These are phyloP conservation scores for Paracoccidioides lutzii DNA, from an alignment of 2,329 filamentous ascomycete species.

Conservation along the genomic window DNA sequence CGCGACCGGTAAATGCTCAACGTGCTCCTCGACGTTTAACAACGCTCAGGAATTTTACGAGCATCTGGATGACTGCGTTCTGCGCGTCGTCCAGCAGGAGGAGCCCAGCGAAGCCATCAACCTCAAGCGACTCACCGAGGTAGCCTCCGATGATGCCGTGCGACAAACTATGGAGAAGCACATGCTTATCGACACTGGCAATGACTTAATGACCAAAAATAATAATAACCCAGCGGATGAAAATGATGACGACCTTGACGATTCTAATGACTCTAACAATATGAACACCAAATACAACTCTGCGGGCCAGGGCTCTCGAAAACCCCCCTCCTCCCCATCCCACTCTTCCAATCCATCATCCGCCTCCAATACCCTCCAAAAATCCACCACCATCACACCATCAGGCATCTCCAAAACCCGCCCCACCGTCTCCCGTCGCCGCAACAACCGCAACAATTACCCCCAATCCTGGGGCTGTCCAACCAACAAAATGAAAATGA, in stretches of 20 bases:
- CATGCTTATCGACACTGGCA: slow-evolving; percentile 38
- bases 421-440: slow-evolving; percentile 47
- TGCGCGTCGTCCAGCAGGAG: slow-evolving; percentile 49
- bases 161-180: slow-evolving; percentile 47
- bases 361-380: slow-evolving; percentile 26
- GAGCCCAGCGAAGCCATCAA: slow-evolving; percentile 47
- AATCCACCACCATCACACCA: slow-evolving; percentile 46
- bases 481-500: slow-evolving; percentile 91
- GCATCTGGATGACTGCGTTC: slow-evolving; percentile 64
- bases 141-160: slow-evolving; percentile 47
- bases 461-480: slow-evolving; percentile 88
- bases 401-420: slow-evolving; percentile 65
- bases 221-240: slow-evolving; percentile 50
- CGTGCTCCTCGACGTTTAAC: slow-evolving; percentile 70
- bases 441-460: slow-evolving; percentile 88
- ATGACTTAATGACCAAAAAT: slow-evolving; percentile 34
- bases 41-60: slow-evolving; percentile 96
- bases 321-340: slow-evolving; percentile 16
- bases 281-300: slow-evolving; percentile 35
- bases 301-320: slow-evolving; percentile 23
- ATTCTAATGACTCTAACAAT: slow-evolving; percentile 5
- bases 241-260: slow-evolving; percentile 17
- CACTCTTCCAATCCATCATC: background rate
- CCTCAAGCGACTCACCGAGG: slow-evolving; percentile 42
- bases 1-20: slow-evolving; percentile 78